A percentile compares a stretch with the other conserved stretches of the same genome.
Evolutionary conservation across 2,329 filamentous ascomycete genomes (phyloP).

Genomic region (Trichoderma lentiforme): DNA sequence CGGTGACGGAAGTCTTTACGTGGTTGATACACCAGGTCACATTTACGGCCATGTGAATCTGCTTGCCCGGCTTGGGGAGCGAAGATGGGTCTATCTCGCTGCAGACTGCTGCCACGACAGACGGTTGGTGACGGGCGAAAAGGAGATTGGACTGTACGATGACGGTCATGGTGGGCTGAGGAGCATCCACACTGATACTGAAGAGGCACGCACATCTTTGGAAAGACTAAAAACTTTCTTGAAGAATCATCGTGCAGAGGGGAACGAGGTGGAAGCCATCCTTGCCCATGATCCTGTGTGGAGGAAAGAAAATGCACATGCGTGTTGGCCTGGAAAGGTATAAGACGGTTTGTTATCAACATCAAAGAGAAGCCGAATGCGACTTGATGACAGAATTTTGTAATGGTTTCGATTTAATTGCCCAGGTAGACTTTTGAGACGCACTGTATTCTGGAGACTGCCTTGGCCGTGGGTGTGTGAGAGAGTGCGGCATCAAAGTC

Average conservation of each 20-base stretch:
- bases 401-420: not conserved
- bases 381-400: not conserved
- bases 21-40: slow-evolving; percentile 9
- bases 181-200: not conserved
- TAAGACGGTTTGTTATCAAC: not conserved
- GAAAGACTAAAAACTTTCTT: not conserved
- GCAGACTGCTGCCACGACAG: slow-evolving; percentile 7
- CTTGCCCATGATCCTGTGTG: slow-evolving; percentile 2
- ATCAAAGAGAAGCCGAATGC: not conserved
- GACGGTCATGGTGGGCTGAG: not conserved
- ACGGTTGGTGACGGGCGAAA: not conserved
- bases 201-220: not conserved
- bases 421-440: not conserved
- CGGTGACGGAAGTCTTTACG: slow-evolving; percentile 6
- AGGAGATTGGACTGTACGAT: not conserved
- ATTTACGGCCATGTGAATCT: slow-evolving; percentile 10
- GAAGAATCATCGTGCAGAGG: not conserved
- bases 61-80: not conserved
- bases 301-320: not conserved
- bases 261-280: not conserved
- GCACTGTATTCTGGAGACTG: not conserved
- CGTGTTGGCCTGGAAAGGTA: slow-evolving; percentile 4
- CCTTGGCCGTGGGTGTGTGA: not conserved
- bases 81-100: not conserved
- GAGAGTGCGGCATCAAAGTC: not conserved